These are phyloP conservation scores for Plectosphaerella plurivora DNA, from an alignment of 2,329 filamentous ascomycete species.

Conservation along the genomic window DNA sequence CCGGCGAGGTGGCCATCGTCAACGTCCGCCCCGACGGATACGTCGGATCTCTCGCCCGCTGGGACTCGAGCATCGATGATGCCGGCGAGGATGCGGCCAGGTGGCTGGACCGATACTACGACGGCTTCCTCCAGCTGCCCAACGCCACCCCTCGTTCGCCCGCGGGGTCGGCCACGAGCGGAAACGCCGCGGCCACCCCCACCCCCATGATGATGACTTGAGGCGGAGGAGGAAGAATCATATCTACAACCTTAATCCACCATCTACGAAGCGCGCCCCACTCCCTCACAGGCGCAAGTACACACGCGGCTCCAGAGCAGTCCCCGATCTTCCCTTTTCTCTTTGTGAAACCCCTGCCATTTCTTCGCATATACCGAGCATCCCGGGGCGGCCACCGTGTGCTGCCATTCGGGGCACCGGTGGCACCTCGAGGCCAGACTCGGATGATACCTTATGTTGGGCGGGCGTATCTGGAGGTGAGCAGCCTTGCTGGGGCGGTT, in stretches of 20 bases:
- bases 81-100: conserved; percentile 46
- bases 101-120: conserved; percentile 52
- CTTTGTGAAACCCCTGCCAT: too few relatives aligned
- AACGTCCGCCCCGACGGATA: conserved; percentile 73
- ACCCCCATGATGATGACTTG: conserved; percentile 1
- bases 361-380: too few relatives aligned
- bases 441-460: too few relatives aligned
- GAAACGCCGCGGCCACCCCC: conserved; percentile 6
- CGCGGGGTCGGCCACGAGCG: not conserved
- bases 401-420: too few relatives aligned
- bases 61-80: conserved; percentile 46
- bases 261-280: not conserved
- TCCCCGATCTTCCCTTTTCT: too few relatives aligned
- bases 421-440: too few relatives aligned
- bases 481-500: too few relatives aligned
- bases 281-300: too few relatives aligned
- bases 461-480: too few relatives aligned
- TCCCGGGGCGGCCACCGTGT: too few relatives aligned
- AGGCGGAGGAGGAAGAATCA: not conserved
- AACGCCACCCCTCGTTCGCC: conserved; percentile 3
- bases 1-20: conserved; percentile 56
- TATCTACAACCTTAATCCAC: not conserved
- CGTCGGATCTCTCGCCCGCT: conserved; percentile 58
- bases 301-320: too few relatives aligned
- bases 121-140: conserved; percentile 49